These are phyloP conservation scores for Ormosia semicastrata DNA, from an alignment of 306 rosid species.

Conservation along the genomic window DNA sequence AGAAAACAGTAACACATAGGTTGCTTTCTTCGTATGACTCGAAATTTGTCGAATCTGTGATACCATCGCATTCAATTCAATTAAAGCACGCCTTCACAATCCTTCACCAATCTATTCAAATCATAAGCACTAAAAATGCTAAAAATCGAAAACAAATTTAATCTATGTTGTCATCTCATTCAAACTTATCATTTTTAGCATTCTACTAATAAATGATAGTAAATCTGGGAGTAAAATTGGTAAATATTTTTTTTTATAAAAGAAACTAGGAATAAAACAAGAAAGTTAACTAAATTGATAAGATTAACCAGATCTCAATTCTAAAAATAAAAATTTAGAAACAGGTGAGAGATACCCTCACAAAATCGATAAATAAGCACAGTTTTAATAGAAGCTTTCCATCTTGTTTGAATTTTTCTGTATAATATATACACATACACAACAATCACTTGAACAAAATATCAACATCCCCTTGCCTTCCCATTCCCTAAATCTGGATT, in stretches of 20 bases:
- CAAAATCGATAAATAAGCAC: neutral
- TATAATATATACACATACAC: neutral
- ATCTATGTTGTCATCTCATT: neutral
- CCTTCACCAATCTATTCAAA: neutral
- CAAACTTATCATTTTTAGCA: neutral
- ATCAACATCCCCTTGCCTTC: neutral
- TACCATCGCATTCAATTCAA: neutral
- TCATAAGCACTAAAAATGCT: neutral
- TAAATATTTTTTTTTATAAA: neutral
- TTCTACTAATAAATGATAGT: neutral
- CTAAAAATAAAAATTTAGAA: neutral
- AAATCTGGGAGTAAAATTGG: neutral
- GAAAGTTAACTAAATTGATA: neutral
- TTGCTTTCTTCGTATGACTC: neutral
- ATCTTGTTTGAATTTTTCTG: neutral
- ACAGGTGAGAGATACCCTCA: neutral
- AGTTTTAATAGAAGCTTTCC: neutral
- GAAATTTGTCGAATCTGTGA: neutral
- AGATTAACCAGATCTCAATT: neutral
- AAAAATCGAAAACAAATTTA: no score
- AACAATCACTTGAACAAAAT: neutral
- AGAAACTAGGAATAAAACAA: neutral
- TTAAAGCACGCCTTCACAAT: neutral
- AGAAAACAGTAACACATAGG: neutral
- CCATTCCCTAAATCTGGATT: neutral